Evolutionary conservation across 345 rosid species (phyloP).

Genomic region (Litchi chinensis): DNA sequence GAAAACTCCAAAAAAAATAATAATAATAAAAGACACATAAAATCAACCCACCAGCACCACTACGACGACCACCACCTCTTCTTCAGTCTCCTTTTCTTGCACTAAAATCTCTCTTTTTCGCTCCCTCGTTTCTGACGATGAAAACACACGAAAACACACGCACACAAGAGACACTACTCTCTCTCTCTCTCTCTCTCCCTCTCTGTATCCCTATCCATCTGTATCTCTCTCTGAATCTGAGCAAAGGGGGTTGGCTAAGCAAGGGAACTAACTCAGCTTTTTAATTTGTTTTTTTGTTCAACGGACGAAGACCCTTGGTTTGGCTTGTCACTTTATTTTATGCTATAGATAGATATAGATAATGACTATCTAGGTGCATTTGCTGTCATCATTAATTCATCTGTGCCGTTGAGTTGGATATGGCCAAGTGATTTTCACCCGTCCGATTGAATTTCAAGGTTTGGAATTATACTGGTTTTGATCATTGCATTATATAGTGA

Average conservation of each 20-base stretch:
- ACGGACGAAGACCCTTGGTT: constrained; percentile 10
- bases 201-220: too few species aligned
- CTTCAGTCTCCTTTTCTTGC: constrained; percentile 32
- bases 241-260: not conserved
- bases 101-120: constrained; percentile 3
- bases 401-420: constrained; percentile 7
- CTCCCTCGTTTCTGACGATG: constrained; percentile 41
- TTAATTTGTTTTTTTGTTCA: constrained; percentile 19
- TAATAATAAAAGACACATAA: too few species aligned
- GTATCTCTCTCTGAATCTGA: constrained; percentile 1
- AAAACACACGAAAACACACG: not conserved
- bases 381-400: constrained; percentile 1
- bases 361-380: not conserved
- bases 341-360: not conserved
- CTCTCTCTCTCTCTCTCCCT: constrained; percentile 16
- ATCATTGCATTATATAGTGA: not conserved
- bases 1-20: constrained; percentile 3
- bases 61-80: not conserved
- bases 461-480: too few species aligned
- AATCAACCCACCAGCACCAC: not conserved
- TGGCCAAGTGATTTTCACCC: not conserved
- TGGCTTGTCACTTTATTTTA: not conserved
- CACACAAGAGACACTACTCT: not conserved
- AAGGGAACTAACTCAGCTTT: not conserved
- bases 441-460: not conserved